Evolutionary conservation across 768 basidiomycete genomes (phyloP).

Genomic region (Trametes elegans): DNA sequence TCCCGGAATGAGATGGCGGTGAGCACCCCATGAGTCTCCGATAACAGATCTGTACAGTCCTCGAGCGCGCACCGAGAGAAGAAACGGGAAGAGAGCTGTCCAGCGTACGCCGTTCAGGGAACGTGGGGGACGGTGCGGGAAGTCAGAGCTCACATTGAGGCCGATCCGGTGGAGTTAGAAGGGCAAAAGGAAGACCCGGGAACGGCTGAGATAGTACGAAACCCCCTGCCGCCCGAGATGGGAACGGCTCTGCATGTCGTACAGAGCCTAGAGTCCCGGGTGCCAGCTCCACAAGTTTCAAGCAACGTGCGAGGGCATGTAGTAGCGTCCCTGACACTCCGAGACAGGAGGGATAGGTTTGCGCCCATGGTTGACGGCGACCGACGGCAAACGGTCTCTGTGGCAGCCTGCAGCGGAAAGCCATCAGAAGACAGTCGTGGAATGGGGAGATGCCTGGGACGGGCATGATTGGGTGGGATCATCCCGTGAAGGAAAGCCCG

Average conservation of each 20-base stretch:
- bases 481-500: neutral
- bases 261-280: neutral
- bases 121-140: slow-evolving; percentile 4
- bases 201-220: neutral
- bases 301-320: neutral
- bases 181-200: neutral
- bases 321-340: neutral
- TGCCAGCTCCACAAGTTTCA: neutral
- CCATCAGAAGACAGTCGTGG: slow-evolving; percentile 4
- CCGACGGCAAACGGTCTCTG: neutral
- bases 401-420: neutral
- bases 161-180: neutral
- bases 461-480: neutral
- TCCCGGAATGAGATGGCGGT: neutral
- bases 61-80: neutral
- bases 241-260: neutral
- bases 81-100: neutral
- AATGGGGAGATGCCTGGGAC: neutral
- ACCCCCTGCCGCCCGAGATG: neutral
- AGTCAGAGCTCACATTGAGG: neutral
- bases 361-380: neutral
- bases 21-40: neutral
- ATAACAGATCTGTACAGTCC: neutral
- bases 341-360: neutral
- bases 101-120: neutral